Base-by-base conservation (phyloP, 2,329 filamentous ascomycete genomes). In the Beauveria caledonica region DNA sequence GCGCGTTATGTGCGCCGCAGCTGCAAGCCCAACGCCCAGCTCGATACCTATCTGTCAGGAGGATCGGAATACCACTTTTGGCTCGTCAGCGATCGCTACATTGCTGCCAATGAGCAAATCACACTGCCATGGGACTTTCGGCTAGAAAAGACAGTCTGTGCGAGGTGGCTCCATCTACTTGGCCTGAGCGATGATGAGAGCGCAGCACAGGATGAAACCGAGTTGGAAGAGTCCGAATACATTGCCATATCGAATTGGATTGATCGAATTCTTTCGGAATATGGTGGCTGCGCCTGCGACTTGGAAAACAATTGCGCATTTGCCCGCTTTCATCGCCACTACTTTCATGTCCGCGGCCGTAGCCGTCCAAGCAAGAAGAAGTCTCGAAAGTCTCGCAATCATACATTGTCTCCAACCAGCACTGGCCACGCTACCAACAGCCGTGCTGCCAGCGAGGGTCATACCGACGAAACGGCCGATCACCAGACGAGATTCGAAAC, bases 1-100 rank as follows among this genome's bases (percentile, higher is more conserved):
- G 86, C 94, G 61, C 89, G 94, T 49, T 97, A 94, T 70, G 86
- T 95, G n/a, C 86, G 94, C 60, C 85, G 93, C 65, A 97, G 94
- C 68, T 99, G 94, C 76, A 86, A 84, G 63, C 90, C 94, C 1
- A 99, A 97, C 69, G 85, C 94, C n/a, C 82, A 84, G 36, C 79
- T 97, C 67, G 92, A 94, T 70, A 95, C 92, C 0, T 89, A 92
- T 65, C 83, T 97, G 52, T 90, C 90, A 1, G 86, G 86, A 51
- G 81, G 83, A 3, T 86, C 86, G 1, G 87, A 93, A 65, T 96
- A 93, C 69, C 90, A 94, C 70, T 96, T 97, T 72, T 97, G 93
- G 83, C 87, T 97, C 64, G 85, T 96, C 62, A 92, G 91, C 67
- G 90, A 90, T 66, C 83, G 88, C 58, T 81, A 87, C 42, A 92